phyloP scores from a whole-genome alignment of 2,329 filamentous ascomycete species.

The Chalaropsis thielavioides region DNA sequence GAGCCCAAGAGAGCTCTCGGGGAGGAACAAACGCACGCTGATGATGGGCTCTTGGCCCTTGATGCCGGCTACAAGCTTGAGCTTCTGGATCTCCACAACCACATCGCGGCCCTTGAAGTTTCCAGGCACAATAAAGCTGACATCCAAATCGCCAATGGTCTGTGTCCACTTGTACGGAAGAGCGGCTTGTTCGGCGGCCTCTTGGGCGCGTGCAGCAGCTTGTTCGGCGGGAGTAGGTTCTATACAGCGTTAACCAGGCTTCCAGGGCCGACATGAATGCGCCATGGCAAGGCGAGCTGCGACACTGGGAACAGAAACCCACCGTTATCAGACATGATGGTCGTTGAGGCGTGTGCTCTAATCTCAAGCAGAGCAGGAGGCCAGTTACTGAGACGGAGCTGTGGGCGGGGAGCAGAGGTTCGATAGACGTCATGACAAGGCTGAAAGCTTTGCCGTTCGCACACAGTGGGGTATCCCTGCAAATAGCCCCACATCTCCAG shows the following conservation, averaged over 20 bases:
- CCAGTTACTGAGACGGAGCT: constrained; percentile 40
- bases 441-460: constrained; percentile 20
- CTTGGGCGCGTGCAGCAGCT: constrained; percentile 49
- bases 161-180: constrained; percentile 97
- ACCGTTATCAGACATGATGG: constrained; percentile 31
- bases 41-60: constrained; percentile 82
- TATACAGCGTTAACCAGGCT: constrained; percentile 20
- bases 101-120: constrained; percentile 78
- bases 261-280: background rate
- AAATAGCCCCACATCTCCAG: background rate
- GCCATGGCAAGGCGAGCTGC: background rate
- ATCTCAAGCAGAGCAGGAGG: too few species aligned
- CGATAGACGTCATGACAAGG: constrained; percentile 20
- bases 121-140: constrained; percentile 61
- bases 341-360: background rate
- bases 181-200: constrained; percentile 73
- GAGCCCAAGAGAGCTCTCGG: background rate
- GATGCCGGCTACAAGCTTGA: constrained; percentile 60
- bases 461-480: background rate
- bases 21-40: constrained; percentile 51
- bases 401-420: constrained; percentile 29
- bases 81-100: constrained; percentile 68
- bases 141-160: constrained; percentile 74
- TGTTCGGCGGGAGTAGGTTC: constrained; percentile 42
- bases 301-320: constrained; percentile 7